Conservation (phyloP, 352 stramenopile species). For the Phytopythium montanum region DNA sequence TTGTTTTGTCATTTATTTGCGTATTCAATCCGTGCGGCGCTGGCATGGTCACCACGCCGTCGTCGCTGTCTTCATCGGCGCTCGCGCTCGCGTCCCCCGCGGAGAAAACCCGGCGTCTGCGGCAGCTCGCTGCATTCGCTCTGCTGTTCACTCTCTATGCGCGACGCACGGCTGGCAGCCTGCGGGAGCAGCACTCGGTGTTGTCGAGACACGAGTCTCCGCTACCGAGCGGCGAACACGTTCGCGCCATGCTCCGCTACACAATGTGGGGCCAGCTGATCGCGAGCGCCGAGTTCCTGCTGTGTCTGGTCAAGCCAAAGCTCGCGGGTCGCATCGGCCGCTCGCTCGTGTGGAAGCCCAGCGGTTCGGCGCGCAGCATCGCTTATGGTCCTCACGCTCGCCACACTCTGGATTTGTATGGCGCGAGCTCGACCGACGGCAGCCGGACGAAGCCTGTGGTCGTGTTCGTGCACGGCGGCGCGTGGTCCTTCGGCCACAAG, state of each 20-base stretch:
- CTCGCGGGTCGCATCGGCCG: slow-evolving; percentile 39
- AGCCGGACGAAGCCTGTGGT: slow-evolving; percentile 56
- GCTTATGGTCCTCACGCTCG: slow-evolving; percentile 47
- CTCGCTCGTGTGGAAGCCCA: slow-evolving; percentile 35
- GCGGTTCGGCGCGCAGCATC: slow-evolving; percentile 22
- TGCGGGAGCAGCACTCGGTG: slow-evolving; percentile 19
- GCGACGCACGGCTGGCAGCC: slow-evolving; percentile 13
- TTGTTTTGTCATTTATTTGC: no score
- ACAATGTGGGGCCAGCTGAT: slow-evolving; percentile 46
- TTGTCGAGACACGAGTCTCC: slow-evolving; percentile 16
- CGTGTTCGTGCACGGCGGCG: slow-evolving; percentile 90
- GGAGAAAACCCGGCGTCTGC: background rate
- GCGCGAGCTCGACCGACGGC: slow-evolving; percentile 15
- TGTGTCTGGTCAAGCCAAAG: slow-evolving; percentile 49
- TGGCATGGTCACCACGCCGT: background rate
- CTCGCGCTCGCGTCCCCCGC: background rate
- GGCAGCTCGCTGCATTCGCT: slow-evolving; percentile 13
- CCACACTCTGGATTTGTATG: slow-evolving; percentile 63
- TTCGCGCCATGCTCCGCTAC: slow-evolving; percentile 35
- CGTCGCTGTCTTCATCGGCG: slow-evolving; percentile 1
- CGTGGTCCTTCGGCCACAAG: slow-evolving; percentile 78
- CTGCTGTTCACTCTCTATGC: slow-evolving; percentile 16
- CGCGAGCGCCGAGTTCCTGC: slow-evolving; percentile 45
- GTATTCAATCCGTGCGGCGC: no score
- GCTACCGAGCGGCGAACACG: slow-evolving; percentile 11